phyloP scores from a whole-genome alignment of 345 rosid genomes.

The Syzygium grande region DNA sequence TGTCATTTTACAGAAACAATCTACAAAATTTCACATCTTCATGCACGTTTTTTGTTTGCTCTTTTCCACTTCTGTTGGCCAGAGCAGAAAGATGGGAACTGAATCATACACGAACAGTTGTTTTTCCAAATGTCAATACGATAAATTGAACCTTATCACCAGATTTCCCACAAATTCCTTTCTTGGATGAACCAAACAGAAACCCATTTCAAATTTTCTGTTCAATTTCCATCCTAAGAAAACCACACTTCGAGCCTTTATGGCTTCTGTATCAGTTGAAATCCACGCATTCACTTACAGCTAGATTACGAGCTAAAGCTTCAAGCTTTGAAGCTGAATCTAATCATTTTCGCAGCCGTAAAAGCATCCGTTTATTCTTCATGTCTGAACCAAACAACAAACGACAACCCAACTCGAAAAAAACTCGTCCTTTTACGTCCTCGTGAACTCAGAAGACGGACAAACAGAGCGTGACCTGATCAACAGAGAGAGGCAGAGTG shows the following conservation, averaged over 20 bases:
- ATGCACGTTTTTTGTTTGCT: not conserved
- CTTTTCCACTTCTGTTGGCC: not conserved
- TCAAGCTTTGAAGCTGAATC: not conserved
- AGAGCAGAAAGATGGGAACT: not conserved
- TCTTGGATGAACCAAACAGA: not conserved
- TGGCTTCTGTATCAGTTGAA: not conserved
- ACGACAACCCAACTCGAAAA: not conserved
- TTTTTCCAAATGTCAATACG: not conserved
- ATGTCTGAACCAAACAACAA: not conserved
- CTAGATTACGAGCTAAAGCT: not conserved
- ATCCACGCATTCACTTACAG: not conserved
- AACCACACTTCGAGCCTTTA: not conserved
- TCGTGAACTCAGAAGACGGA: not conserved
- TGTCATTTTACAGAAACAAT: not conserved
- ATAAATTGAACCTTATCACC: not conserved
- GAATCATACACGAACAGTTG: not conserved
- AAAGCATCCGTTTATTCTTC: not conserved
- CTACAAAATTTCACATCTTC: not conserved
- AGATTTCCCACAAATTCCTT: not conserved
- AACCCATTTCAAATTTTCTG: not conserved
- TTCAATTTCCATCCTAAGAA: not conserved
- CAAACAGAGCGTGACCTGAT: not conserved
- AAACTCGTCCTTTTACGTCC: not conserved
- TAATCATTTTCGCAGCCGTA: not conserved
- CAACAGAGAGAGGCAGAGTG: conserved; percentile 9